Conservation (phyloP, 495 filamentous ascomycete species). For the Bacidia gigantensis region DNA sequence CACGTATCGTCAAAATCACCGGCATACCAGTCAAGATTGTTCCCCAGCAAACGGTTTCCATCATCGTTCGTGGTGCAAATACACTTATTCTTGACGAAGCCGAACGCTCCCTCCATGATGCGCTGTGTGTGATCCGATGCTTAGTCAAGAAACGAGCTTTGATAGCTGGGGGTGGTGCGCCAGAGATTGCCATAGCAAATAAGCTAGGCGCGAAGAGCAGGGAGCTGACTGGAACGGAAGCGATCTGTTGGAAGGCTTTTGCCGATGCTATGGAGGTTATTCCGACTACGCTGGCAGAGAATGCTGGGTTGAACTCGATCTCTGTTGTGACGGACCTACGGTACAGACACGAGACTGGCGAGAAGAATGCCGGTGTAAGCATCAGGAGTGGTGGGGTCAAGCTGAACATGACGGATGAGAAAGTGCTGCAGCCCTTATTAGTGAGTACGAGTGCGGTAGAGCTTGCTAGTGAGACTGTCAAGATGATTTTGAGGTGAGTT, state of each 20-base stretch:
- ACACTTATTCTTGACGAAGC: conserved; percentile 89
- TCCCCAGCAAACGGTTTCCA: conserved; percentile 74
- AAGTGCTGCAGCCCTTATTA: conserved; percentile 87
- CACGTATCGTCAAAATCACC: conserved; percentile 85
- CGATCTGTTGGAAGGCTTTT: conserved; percentile 97
- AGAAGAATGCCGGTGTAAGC: conserved; percentile 91
- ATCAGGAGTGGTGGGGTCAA: conserved; percentile 96
- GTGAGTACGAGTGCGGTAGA: conserved; percentile 97
- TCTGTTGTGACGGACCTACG: conserved; percentile 96
- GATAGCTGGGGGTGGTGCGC: conserved; percentile 89
- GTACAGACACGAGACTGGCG: conserved; percentile 83
- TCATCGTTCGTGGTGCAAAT: conserved; percentile 91
- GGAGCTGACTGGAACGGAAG: conserved; percentile 73
- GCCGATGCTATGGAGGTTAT: conserved; percentile 97
- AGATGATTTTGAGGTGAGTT: conserved; percentile 69
- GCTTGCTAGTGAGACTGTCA: conserved; percentile 91
- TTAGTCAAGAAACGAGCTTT: conserved; percentile 97
- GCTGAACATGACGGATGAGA: conserved; percentile 88
- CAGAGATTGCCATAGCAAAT: conserved; percentile 88
- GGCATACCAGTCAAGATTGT: conserved; percentile 47
- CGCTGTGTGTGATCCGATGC: conserved; percentile 92
- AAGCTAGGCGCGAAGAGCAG: conserved; percentile 67
- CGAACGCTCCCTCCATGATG: conserved; percentile 89
- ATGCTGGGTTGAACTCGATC: conserved; percentile 92
- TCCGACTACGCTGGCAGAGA: conserved; percentile 91